Evolutionary conservation across 2,329 filamentous ascomycete species (phyloP), one percentile per base, ranked within the genome.

Genomic region (Pleomassaria siparia): DNA sequence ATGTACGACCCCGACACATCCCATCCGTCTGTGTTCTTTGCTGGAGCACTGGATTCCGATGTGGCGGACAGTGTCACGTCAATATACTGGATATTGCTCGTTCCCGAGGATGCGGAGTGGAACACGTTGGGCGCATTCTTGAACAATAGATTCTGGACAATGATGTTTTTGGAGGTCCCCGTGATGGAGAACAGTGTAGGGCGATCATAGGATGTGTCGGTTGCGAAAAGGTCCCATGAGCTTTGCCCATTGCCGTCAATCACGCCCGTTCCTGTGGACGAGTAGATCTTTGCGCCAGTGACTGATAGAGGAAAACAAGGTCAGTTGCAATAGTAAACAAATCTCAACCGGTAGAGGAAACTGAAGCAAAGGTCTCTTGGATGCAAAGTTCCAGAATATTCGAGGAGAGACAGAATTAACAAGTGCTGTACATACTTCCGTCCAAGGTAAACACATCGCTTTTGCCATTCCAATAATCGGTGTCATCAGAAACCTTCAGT

Each of bases 161-260:
- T 35, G 16, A 35, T 35, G 32, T 35, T 35, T 35, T 33, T 33
- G 30, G 9, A 10, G 6, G 30, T 33, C 15, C 30, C 30, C 6
- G 40, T 68, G 46, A 78, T 72, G 46, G 72, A 71, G 4, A 75
- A 58, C 0, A 77, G 56, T 1, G 72, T 76, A 15, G 75, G 74
- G 1, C 75, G 69, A 8, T 50, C 53, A 42, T 73, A 75, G 24
- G 54, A 65, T 22, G 54, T 68, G 48, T 77, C 60, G 2, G 45
- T 44, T 0, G 71, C 74, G 35, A 76, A 76, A 5, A 56, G 53
- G 33, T 78, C 74, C 49, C 60, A 70, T 47, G 73, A 66, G 26
- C 67, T 62, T 56, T 78, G 75, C 1, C 75, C 75, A 55, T 75
- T 77, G 2, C 75, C 75, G 52, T 78, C 75, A 32, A 78, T 73